Evolutionary conservation across 768 basidiomycete species (phyloP).

Genomic region (Galerina marginata): DNA sequence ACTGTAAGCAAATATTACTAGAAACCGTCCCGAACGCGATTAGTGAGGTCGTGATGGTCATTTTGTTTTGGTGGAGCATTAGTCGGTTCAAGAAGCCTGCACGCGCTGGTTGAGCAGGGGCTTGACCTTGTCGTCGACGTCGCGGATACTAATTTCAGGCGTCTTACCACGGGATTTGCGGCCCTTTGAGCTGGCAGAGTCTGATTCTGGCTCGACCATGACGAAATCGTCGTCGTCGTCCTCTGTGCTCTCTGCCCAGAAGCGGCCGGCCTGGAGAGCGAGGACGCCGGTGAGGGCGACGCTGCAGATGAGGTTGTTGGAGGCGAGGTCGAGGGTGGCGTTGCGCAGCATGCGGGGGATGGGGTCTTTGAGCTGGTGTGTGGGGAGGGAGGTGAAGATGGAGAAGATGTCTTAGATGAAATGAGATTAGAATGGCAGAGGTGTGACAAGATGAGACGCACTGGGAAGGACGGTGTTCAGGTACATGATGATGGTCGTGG

Average conservation of each 20-base stretch:
- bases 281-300: constrained; percentile 89
- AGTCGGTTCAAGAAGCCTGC: constrained; percentile 20
- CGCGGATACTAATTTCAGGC: constrained; percentile 34
- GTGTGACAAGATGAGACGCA: constrained; percentile 40
- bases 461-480: constrained; percentile 80
- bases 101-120: constrained; percentile 34
- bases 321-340: constrained; percentile 79
- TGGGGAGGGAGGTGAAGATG: constrained; percentile 64
- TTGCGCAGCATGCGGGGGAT: constrained; percentile 68
- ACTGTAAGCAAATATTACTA: not conserved
- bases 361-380: constrained; percentile 54
- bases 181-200: constrained; percentile 19
- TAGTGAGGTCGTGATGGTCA: not conserved
- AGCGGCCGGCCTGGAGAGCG: constrained; percentile 80
- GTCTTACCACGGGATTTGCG: constrained; percentile 36
- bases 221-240: constrained; percentile 52
- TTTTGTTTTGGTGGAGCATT: not conserved
- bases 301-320: constrained; percentile 84
- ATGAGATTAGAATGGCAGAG: not conserved
- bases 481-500: constrained; percentile 74
- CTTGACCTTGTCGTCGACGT: constrained; percentile 32
- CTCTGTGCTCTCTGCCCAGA: constrained; percentile 83
- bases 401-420: constrained; percentile 54
- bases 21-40: not conserved
- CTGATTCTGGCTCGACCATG: constrained; percentile 26